Conservation (phyloP, 1,139 yeast genomes). For the Debaryomycetaceae sp. region DNA sequence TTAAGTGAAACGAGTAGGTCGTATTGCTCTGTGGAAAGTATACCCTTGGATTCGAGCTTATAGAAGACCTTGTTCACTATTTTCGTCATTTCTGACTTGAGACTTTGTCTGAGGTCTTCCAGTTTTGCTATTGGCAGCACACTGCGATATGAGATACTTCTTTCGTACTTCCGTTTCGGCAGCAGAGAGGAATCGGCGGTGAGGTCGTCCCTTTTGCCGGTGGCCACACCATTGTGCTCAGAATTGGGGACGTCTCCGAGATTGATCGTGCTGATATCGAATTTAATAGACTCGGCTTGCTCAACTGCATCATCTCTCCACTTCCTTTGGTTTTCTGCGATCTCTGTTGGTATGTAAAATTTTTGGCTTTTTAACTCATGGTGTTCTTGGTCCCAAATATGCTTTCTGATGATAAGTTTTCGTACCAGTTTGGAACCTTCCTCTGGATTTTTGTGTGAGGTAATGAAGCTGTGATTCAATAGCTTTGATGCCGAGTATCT, state of each 20-base stretch:
- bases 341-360: conserved; percentile 41
- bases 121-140: conserved; percentile 14
- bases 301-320: conserved; percentile 24
- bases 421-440: conserved; percentile 22
- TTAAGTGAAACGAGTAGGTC: conserved; percentile 34
- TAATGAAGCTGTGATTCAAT: conserved; percentile 59
- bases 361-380: conserved; percentile 31
- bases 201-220: conserved; percentile 12
- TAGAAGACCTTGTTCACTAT: conserved; percentile 34
- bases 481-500: conserved; percentile 60
- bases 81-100: conserved; percentile 29
- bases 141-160: conserved; percentile 7
- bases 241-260: conserved; percentile 6
- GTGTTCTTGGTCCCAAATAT: conserved; percentile 42
- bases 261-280: conserved; percentile 35
- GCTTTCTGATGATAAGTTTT: conserved; percentile 35
- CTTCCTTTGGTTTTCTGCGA: conserved; percentile 31
- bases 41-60: conserved; percentile 32
- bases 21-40: conserved; percentile 34
- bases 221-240: conserved; percentile 10
- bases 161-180: conserved; percentile 7
- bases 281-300: conserved; percentile 21
- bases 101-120: conserved; percentile 21
- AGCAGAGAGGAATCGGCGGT: conserved; percentile 16
- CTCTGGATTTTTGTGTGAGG: conserved; percentile 13